These are phyloP conservation scores for Beauveria brongniartii DNA, from an alignment of 2,329 filamentous ascomycete genomes.

Conservation along the genomic window DNA sequence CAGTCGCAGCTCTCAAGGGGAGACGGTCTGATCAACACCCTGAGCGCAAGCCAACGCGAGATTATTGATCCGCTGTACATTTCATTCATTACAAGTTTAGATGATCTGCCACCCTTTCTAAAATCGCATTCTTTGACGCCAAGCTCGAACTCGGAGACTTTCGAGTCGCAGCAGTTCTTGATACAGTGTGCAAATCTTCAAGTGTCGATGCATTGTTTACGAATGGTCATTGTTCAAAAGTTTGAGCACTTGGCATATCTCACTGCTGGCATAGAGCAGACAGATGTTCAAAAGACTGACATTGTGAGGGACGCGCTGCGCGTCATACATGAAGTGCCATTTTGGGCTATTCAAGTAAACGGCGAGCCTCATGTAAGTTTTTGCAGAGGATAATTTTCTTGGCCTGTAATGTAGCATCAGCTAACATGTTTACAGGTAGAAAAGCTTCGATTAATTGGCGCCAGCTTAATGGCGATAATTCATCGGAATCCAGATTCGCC, in stretches of 20 bases:
- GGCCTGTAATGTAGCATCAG: accelerated
- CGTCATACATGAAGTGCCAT: slow-evolving; percentile 32
- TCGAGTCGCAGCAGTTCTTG: slow-evolving; percentile 23
- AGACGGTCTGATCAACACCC: not conserved
- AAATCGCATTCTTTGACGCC: slow-evolving; percentile 22
- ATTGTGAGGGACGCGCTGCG: slow-evolving; percentile 35
- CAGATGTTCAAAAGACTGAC: slow-evolving; percentile 30
- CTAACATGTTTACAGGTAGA: slow-evolving; percentile 23
- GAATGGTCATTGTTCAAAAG: slow-evolving; percentile 32
- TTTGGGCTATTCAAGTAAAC: slow-evolving; percentile 33
- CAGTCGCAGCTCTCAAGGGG: slow-evolving; percentile 8
- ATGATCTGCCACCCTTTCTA: slow-evolving; percentile 29
- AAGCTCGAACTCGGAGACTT: slow-evolving; percentile 12
- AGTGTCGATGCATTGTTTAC: slow-evolving; percentile 31
- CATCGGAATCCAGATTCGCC: slow-evolving; percentile 29
- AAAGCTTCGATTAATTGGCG: slow-evolving; percentile 31
- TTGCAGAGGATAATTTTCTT: not conserved
- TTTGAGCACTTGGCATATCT: slow-evolving; percentile 26
- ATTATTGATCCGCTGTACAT: slow-evolving; percentile 29
- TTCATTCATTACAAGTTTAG: slow-evolving; percentile 32
- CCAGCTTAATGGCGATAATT: slow-evolving; percentile 29
- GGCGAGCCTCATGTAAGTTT: slow-evolving; percentile 30
- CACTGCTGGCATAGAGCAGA: slow-evolving; percentile 22
- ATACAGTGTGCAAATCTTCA: slow-evolving; percentile 35
- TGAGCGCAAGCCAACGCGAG: slow-evolving; percentile 21